phyloP scores from a whole-genome alignment of 1,284 basidiomycete species.

The Thelephora terrestris region DNA sequence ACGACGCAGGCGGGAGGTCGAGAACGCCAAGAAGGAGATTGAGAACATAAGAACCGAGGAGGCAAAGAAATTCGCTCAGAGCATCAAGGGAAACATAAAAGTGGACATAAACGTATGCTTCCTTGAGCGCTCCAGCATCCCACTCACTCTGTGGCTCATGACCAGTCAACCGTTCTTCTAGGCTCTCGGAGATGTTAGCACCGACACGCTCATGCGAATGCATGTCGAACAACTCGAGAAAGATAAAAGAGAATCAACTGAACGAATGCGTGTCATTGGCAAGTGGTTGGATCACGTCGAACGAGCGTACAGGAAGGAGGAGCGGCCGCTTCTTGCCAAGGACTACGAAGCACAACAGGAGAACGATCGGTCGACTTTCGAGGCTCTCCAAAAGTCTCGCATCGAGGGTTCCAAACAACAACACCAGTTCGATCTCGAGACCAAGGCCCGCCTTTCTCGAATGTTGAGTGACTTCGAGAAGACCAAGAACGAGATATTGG shows the following conservation, averaged over 20 bases:
- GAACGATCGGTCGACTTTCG: constrained; percentile 64
- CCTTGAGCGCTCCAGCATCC: not conserved
- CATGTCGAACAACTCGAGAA: constrained; percentile 95
- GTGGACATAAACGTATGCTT: constrained; percentile 66
- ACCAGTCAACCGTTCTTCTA: constrained; percentile 21
- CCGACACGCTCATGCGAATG: constrained; percentile 81
- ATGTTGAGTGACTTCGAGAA: constrained; percentile 70
- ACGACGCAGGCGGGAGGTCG: constrained; percentile 61
- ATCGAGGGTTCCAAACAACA: constrained; percentile 50
- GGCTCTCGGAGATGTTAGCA: constrained; percentile 81
- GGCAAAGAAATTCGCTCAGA: constrained; percentile 85
- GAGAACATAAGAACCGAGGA: constrained; percentile 79
- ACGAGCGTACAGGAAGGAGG: constrained; percentile 92
- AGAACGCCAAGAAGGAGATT: constrained; percentile 75
- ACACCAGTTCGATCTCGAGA: constrained; percentile 64
- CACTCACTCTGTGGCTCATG: constrained; percentile 3
- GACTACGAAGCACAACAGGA: constrained; percentile 88
- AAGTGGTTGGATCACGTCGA: constrained; percentile 96
- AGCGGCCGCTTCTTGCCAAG: constrained; percentile 74
- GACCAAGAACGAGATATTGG: constrained; percentile 51
- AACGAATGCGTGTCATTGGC: constrained; percentile 74
- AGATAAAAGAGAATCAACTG: constrained; percentile 86
- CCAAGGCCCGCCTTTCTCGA: constrained; percentile 69
- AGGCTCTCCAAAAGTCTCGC: constrained; percentile 51
- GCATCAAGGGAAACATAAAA: constrained; percentile 78